These are phyloP conservation scores for Pelargonium myrrhifolium DNA, from an alignment of 441 rosid species.

Conservation along the genomic window DNA sequence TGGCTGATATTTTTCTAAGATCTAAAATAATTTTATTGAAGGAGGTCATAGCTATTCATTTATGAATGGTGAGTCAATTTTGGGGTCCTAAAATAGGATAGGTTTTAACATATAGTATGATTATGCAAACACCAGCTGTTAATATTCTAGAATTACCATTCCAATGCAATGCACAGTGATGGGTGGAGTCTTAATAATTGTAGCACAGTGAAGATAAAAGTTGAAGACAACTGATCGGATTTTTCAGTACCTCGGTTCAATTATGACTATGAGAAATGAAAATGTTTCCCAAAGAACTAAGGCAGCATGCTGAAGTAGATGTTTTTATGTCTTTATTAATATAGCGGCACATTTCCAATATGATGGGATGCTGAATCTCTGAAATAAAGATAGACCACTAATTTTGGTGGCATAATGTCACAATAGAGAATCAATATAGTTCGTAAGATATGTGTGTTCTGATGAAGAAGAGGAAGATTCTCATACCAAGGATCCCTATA, in stretches of 20 bases:
- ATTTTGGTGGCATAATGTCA: too few relatives aligned
- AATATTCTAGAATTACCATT: not conserved
- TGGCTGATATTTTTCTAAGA: too few relatives aligned
- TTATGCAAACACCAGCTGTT: not conserved
- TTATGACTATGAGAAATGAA: not conserved
- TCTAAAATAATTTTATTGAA: too few relatives aligned
- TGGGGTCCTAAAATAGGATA: not conserved
- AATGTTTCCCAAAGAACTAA: not conserved
- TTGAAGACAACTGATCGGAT: not conserved
- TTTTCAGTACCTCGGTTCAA: not conserved
- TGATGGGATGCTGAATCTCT: too few relatives aligned
- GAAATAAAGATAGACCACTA: not conserved
- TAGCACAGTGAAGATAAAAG: not conserved
- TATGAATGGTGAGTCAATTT: not conserved
- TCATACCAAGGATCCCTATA: too few relatives aligned
- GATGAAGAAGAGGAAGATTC: too few relatives aligned
- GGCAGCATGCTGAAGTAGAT: not conserved
- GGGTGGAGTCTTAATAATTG: not conserved
- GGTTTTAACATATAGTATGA: not conserved
- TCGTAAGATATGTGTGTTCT: too few relatives aligned
- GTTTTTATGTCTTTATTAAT: not conserved
- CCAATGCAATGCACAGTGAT: not conserved
- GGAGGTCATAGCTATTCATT: not conserved
- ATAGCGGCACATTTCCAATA: not conserved
- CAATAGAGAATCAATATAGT: too few relatives aligned